A percentile compares a stretch with the other conserved stretches of the same genome.
Evolutionary conservation across 768 basidiomycete genomes (phyloP).

Genomic region (Daedalea quercina): DNA sequence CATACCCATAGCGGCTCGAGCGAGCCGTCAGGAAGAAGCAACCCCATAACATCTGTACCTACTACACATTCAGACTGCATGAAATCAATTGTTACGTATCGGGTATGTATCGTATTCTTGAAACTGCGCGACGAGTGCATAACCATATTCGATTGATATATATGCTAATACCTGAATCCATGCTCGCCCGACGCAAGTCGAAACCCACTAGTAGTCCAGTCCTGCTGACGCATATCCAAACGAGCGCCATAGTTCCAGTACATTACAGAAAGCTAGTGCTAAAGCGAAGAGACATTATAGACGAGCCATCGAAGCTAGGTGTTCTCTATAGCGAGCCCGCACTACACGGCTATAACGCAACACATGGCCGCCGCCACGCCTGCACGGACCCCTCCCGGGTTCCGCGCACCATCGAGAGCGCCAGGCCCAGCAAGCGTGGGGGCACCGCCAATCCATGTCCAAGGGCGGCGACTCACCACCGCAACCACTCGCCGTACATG

Average conservation of each 20-base stretch:
- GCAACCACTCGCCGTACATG: conserved; percentile 85
- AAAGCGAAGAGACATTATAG: not conserved
- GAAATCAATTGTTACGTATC: not conserved
- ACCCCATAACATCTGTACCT: not conserved
- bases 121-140: not conserved
- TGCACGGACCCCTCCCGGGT: not conserved
- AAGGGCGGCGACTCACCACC: conserved; percentile 29
- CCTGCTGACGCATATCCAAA: not conserved
- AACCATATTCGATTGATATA: not conserved
- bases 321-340: not conserved
- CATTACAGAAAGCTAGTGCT: conserved; percentile 1
- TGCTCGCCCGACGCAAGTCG: not conserved
- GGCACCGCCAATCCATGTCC: not conserved
- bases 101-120: not conserved
- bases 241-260: conserved; percentile 1
- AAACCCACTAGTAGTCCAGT: not conserved
- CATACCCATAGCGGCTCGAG: not conserved
- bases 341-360: not conserved
- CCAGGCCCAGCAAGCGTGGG: not conserved
- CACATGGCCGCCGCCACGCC: not conserved
- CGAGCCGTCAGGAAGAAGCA: not conserved
- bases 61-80: not conserved
- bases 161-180: too few species aligned
- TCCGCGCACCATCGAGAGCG: not conserved
- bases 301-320: not conserved